Conservation (phyloP, 1,284 basidiomycete species). For the Puccinia horiana region DNA sequence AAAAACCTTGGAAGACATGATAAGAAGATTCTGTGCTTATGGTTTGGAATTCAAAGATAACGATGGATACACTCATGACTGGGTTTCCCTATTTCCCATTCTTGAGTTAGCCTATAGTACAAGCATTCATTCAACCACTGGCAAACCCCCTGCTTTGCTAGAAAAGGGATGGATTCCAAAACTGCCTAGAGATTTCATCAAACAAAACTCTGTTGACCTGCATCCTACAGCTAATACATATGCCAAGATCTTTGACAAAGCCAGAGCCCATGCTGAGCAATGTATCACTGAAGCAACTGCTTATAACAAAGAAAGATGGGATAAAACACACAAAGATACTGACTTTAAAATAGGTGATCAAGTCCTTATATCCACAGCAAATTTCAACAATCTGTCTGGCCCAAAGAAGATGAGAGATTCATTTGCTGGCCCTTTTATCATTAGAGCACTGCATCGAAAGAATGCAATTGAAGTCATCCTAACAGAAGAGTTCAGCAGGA, state of each 20-base stretch:
- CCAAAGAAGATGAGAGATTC: not conserved
- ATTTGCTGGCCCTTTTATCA: conserved; percentile 6
- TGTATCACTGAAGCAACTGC: not conserved
- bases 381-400: not conserved
- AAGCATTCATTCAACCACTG: not conserved
- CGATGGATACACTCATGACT: not conserved
- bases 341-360: conserved; percentile 5
- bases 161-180: conserved; percentile 7
- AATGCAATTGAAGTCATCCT: not conserved
- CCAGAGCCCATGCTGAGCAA: not conserved
- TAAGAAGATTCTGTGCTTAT: conserved; percentile 20
- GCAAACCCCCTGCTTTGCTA: not conserved
- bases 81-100: not conserved
- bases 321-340: conserved; percentile 7
- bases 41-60: not conserved
- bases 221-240: not conserved
- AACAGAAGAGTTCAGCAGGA: not conserved
- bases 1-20: not conserved
- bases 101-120: not conserved
- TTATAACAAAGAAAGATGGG: not conserved
- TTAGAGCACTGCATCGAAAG: not conserved
- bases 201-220: not conserved
- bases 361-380: not conserved
- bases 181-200: not conserved
- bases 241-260: not conserved